phyloP scores from a whole-genome alignment of 2,329 filamentous ascomycete species.

The Hypoxylon sp. region DNA sequence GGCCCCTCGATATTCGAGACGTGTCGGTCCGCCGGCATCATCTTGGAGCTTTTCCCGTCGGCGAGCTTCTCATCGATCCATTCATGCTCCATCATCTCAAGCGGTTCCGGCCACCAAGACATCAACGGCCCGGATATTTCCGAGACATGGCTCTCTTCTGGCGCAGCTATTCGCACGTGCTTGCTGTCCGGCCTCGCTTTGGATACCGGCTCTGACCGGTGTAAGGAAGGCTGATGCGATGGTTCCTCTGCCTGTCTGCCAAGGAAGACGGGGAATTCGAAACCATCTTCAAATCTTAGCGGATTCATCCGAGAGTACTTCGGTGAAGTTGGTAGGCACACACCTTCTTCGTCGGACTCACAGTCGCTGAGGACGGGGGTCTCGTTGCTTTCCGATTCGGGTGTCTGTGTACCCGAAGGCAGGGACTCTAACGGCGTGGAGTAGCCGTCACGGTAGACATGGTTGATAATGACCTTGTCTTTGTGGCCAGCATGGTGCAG shows the following conservation, averaged over 20 bases:
- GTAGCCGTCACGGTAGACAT: constrained; percentile 42
- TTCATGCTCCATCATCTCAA: constrained; percentile 47
- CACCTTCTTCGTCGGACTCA: constrained; percentile 49
- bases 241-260: constrained; percentile 49
- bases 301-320: constrained; percentile 36
- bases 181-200: constrained; percentile 1
- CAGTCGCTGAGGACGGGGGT: constrained; percentile 51
- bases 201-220: constrained; percentile 3
- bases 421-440: constrained; percentile 40
- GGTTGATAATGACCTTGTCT: constrained; percentile 48
- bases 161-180: constrained; percentile 28
- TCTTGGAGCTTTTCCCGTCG: constrained; percentile 21
- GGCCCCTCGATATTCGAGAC: constrained; percentile 46
- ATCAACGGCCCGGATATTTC: constrained; percentile 49
- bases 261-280: constrained; percentile 53
- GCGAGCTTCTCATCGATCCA: constrained; percentile 43
- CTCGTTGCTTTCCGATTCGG: constrained; percentile 39
- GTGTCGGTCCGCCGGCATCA: constrained; percentile 24
- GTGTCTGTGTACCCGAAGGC: constrained; percentile 35
- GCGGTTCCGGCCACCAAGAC: constrained; percentile 52
- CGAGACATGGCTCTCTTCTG: constrained; percentile 31
- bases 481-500: constrained; percentile 46
- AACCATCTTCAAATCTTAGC: constrained; percentile 47
- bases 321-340: constrained; percentile 35
- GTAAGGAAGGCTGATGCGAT: not conserved